Conservation (phyloP, 257 asterid genomes). For the Ocimum tenuiflorum region DNA sequence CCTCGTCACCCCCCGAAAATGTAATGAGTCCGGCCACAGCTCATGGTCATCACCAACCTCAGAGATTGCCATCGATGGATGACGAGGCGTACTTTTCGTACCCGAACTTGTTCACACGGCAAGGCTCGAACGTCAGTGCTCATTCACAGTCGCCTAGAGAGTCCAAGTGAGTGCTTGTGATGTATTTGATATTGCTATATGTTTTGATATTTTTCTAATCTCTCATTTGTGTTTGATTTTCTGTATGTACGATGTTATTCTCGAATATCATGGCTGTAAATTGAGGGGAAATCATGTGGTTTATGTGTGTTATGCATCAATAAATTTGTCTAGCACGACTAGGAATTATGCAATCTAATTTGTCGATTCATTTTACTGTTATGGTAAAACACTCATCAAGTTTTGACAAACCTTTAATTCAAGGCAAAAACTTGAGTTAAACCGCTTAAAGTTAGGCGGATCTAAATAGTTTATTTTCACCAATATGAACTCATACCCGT, state of each 20-base stretch:
- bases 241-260: background rate
- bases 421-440: too few relatives aligned
- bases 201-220: background rate
- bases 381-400: too few relatives aligned
- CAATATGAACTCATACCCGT: too few relatives aligned
- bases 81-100: conserved; percentile 68
- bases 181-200: conserved; percentile 18
- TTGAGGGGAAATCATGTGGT: background rate
- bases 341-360: too few relatives aligned
- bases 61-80: conserved; percentile 69
- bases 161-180: conserved; percentile 32
- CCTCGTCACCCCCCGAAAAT: conserved; percentile 15
- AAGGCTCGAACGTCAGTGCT: conserved; percentile 39
- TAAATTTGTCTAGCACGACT: background rate
- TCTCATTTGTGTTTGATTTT: conserved; percentile 9
- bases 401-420: too few relatives aligned
- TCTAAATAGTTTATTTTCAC: too few relatives aligned
- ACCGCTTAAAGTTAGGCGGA: too few relatives aligned
- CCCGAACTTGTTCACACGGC: conserved; percentile 64
- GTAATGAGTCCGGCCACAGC: conserved; percentile 10
- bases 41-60: conserved; percentile 47
- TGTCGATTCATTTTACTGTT: too few relatives aligned
- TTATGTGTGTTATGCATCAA: background rate
- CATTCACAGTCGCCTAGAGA: conserved; percentile 39
- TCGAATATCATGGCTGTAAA: conserved; percentile 13